Percentiles rank a stretch among this genome's conserved stretches.
phyloP scores from a whole-genome alignment of 176 grass and related monocot genomes.

The Cenchrus fungigraminus region DNA sequence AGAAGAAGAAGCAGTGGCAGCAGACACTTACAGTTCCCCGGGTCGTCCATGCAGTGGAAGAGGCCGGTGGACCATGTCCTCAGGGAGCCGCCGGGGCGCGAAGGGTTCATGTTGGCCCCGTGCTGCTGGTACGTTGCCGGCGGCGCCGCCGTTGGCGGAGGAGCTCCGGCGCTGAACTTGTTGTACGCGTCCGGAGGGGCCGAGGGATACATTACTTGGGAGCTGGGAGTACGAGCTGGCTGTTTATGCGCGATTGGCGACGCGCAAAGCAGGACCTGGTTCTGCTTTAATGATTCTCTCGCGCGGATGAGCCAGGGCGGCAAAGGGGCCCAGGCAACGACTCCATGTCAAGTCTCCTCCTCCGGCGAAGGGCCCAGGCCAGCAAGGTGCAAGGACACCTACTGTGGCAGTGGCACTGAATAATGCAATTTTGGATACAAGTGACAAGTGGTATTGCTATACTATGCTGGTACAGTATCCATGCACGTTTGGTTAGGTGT shows the following conservation, averaged over 20 bases:
- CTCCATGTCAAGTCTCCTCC: not conserved
- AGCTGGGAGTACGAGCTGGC: not conserved
- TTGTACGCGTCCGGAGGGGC: constrained; percentile 49
- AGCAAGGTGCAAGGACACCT: too few relatives aligned
- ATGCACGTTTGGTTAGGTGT: too few relatives aligned
- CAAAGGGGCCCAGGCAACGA: not conserved
- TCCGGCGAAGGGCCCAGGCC: not conserved
- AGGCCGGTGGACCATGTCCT: constrained; percentile 86
- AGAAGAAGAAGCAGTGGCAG: not conserved
- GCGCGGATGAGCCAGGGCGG: not conserved
- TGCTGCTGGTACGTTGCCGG: constrained; percentile 50
- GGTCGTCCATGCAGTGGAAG: constrained; percentile 97
- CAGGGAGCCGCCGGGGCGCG: constrained; percentile 34
- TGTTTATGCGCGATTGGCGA: not conserved
- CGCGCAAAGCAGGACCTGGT: not conserved
- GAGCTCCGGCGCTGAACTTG: constrained; percentile 36
- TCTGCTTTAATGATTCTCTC: constrained; percentile 32
- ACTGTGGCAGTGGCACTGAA: not conserved
- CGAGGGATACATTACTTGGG: constrained; percentile 67
- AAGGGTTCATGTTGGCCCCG: constrained; percentile 52
- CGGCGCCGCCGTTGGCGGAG: constrained; percentile 46
- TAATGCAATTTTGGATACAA: not conserved
- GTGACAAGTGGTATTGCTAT: not conserved
- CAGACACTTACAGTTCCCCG: constrained; percentile 77
- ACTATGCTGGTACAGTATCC: not conserved